Percentiles rank a stretch among this genome's conserved stretches.
These are phyloP conservation scores for Purpureocillium lavendulum DNA, from an alignment of 2,329 filamentous ascomycete species.

Conservation along the genomic window DNA sequence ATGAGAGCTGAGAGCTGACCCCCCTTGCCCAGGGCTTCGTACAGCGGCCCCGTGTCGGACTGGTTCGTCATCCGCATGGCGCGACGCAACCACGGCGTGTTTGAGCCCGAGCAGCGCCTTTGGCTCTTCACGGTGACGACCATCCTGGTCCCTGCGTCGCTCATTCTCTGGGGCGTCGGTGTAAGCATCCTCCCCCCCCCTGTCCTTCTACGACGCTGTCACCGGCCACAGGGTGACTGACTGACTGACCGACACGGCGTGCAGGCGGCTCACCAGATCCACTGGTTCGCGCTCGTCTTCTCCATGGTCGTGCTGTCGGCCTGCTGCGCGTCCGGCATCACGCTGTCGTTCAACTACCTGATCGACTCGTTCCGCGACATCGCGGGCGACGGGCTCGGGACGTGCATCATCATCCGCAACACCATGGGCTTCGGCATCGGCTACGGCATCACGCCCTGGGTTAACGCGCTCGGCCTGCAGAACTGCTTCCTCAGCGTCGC, in stretches of 20 bases:
- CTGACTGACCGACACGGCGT: background rate
- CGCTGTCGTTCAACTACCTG: conserved; percentile 29
- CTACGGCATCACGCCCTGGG: conserved; percentile 36
- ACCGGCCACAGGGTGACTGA: too few relatives aligned
- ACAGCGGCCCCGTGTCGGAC: conserved; percentile 15
- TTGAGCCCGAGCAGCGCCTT: conserved; percentile 31
- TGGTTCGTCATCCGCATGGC: conserved; percentile 27
- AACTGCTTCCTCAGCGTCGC: conserved; percentile 34
- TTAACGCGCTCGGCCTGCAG: conserved; percentile 29
- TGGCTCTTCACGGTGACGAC: conserved; percentile 27
- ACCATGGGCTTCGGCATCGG: conserved; percentile 26
- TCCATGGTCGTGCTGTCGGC: conserved; percentile 28
- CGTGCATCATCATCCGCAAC: conserved; percentile 29
- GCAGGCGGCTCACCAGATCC: conserved; percentile 23
- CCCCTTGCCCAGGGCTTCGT: conserved; percentile 4
- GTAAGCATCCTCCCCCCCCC: conserved; percentile 7
- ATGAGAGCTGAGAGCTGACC: too few relatives aligned
- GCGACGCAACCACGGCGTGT: conserved; percentile 30
- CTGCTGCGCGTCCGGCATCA: conserved; percentile 24
- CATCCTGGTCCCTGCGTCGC: conserved; percentile 16
- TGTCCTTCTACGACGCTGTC: too few relatives aligned
- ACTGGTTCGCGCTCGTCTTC: conserved; percentile 33
- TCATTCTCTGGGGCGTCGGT: conserved; percentile 25
- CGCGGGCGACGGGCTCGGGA: conserved; percentile 28
- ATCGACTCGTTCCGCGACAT: conserved; percentile 32